phyloP scores from a whole-genome alignment of 805 yeast genomes.

The Nakazawaea populi region DNA sequence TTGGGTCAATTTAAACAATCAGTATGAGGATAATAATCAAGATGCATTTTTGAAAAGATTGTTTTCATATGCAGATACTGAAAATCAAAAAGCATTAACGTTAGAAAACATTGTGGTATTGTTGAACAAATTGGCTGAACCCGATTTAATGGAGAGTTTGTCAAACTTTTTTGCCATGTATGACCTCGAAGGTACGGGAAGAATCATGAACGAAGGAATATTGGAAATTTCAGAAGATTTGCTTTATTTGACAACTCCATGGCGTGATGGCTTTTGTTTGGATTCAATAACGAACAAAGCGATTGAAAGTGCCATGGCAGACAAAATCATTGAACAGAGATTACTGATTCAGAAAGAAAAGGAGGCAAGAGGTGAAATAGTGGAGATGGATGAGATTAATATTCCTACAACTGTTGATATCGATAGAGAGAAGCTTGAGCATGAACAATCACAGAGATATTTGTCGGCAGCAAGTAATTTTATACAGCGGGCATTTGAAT shows the following conservation, averaged over 20 bases:
- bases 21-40: slow-evolving; percentile 30
- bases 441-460: slow-evolving; percentile 71
- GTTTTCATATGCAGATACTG: slow-evolving; percentile 56
- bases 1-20: slow-evolving; percentile 49
- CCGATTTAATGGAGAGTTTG: slow-evolving; percentile 73
- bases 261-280: slow-evolving; percentile 66
- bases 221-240: slow-evolving; percentile 84
- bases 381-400: slow-evolving; percentile 31
- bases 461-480: slow-evolving; percentile 83
- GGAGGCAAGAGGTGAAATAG: slow-evolving; percentile 24
- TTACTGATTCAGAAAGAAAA: slow-evolving; percentile 23
- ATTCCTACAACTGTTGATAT: slow-evolving; percentile 57
- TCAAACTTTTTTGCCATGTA: slow-evolving; percentile 76
- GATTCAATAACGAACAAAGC: slow-evolving; percentile 60
- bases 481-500: slow-evolving; percentile 82
- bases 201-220: slow-evolving; percentile 72
- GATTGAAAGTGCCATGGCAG: slow-evolving; percentile 65
- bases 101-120: slow-evolving; percentile 71
- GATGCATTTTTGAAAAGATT: slow-evolving; percentile 54
- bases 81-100: slow-evolving; percentile 47
- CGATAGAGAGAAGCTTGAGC: slow-evolving; percentile 56
- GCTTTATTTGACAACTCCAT: slow-evolving; percentile 74
- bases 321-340: slow-evolving; percentile 41
- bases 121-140: slow-evolving; percentile 58
- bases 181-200: slow-evolving; percentile 53